These are phyloP conservation scores for Escallonia herrerae DNA, from an alignment of 129 eudicot genomes.

Conservation along the genomic window DNA sequence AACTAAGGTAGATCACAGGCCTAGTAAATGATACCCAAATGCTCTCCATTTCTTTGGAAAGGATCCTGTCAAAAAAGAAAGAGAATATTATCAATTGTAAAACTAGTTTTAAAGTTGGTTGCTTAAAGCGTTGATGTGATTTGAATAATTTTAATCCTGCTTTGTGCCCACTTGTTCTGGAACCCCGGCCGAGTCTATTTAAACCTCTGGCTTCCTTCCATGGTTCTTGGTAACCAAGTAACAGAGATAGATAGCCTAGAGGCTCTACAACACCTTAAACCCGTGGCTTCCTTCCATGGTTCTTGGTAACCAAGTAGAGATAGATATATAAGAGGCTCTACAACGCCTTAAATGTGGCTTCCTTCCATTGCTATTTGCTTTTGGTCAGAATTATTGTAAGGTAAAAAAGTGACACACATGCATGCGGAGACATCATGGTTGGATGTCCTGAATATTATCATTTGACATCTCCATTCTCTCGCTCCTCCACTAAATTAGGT, in stretches of 20 bases:
- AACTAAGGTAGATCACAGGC: too few relatives aligned
- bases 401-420: too few relatives aligned
- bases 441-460: too few relatives aligned
- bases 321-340: neutral
- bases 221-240: slow-evolving; percentile 1
- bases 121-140: slow-evolving; percentile 13
- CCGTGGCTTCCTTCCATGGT: slow-evolving; percentile 7
- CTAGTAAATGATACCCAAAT: slow-evolving; percentile 13
- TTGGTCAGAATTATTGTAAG: too few relatives aligned
- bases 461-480: too few relatives aligned
- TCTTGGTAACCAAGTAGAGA: neutral
- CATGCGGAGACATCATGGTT: too few relatives aligned
- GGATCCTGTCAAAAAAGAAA: slow-evolving; percentile 26
- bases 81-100: slow-evolving; percentile 17
- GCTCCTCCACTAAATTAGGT: too few relatives aligned
- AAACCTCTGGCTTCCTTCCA: slow-evolving; percentile 13
- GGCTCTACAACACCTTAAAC: too few relatives aligned
- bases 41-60: slow-evolving; percentile 8
- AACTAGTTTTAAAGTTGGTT: slow-evolving; percentile 25
- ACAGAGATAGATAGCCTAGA: too few relatives aligned
- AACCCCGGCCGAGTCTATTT: slow-evolving; percentile 16
- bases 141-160: slow-evolving; percentile 17
- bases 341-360: too few relatives aligned
- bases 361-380: too few relatives aligned
- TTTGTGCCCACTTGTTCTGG: slow-evolving; percentile 10